Evolutionary conservation across 768 basidiomycete species (phyloP), one percentile per base, ranked within the genome.

Genomic region (Tulasnella sp.): DNA sequence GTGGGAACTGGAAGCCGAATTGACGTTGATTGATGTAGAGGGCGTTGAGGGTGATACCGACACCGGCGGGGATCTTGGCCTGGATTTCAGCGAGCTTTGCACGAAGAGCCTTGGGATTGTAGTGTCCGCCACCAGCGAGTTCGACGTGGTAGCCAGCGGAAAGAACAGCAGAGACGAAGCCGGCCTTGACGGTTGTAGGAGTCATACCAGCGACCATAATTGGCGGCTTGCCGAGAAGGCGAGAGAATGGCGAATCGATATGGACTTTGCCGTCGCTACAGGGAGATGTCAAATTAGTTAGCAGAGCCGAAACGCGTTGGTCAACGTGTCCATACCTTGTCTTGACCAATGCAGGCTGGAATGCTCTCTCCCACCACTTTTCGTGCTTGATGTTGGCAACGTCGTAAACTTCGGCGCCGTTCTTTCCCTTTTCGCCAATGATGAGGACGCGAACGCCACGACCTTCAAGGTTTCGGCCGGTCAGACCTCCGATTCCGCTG

Each of bases 181-280:
- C 96, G 42, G 93, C 93, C 84, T 97, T 93, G 82, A 99, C 98
- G 42, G 98, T 99, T 1, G 93, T 93, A 0, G 98, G 98, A 0
- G 98, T 99, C 98, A 99, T 99, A 80, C 98, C 98, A 74, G 97
- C 97, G 52, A 99, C 96, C 98, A 99, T 99, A 86, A 99, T 93
- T 44, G 98, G 98, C 3, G 98, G 92, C 87, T 99, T 99, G 83
- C 96, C 95, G 62, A 99, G 86, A 68, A 99, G 90, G 80, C 98
- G 94, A 75, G 97, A 97, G 89, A 98, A 97, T 5, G 96, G 93
- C 0, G 97, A 98, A 85, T 99, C 96, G 83, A 99, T 89, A 85
- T 97, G 92, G 76, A 99, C 87, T 81, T 90, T 92, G 46, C 98
- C 98, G 85, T 99, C 96, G 82, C 94, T 97, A 46, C 16, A 68